Conservation (phyloP, 202 grass and related monocot genomes). For the Carex sylvatica region DNA sequence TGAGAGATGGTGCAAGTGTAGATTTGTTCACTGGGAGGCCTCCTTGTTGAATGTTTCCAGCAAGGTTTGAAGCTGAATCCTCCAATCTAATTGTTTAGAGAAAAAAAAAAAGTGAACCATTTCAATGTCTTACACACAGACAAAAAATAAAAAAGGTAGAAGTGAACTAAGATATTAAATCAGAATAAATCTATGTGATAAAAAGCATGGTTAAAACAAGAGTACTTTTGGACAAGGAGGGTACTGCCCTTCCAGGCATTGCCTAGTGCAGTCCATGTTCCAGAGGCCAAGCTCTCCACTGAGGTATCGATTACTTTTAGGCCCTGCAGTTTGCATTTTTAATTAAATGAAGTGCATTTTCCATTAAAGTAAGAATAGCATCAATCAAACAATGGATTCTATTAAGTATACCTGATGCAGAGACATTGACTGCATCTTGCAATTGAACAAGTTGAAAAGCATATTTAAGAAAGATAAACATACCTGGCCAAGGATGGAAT, state of each 20-base stretch:
- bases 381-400: not conserved
- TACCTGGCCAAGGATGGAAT: constrained; percentile 83
- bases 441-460: not conserved
- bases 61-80: constrained; percentile 79
- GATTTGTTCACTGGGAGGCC: constrained; percentile 71
- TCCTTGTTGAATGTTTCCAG: constrained; percentile 86
- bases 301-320: constrained; percentile 85
- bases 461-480: constrained; percentile 16
- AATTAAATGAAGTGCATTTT: not conserved
- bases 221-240: constrained; percentile 70
- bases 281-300: constrained; percentile 67
- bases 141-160: not conserved
- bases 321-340: constrained; percentile 49
- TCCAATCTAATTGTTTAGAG: constrained; percentile 56
- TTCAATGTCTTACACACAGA: constrained; percentile 10
- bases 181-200: not conserved
- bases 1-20: constrained; percentile 73
- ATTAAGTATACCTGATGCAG: constrained; percentile 2
- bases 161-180: not conserved
- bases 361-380: not conserved
- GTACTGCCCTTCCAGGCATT: constrained; percentile 82
- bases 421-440: not conserved
- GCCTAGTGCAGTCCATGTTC: constrained; percentile 79
- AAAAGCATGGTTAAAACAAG: not conserved
- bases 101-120: constrained; percentile 5